Conservation (phyloP, 208 protist species). For the Porcisia deanei region DNA sequence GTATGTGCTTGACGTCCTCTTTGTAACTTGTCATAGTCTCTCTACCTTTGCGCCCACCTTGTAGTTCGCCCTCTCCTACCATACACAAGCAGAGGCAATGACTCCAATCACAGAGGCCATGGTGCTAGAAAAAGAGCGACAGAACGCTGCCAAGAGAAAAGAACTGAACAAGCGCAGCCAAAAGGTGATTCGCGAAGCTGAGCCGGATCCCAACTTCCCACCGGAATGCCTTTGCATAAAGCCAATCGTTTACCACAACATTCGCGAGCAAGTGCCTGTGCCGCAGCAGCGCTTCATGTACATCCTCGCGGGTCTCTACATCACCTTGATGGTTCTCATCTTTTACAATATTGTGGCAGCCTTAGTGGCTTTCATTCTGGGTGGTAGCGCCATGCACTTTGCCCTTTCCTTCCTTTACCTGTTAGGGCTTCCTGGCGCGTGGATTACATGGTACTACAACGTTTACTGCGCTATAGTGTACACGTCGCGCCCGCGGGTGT, state of each 20-base stretch:
- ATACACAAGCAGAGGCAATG: conserved; percentile 1
- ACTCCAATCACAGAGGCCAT: conserved; percentile 57
- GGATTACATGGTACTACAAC: conserved; percentile 87
- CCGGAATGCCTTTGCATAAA: conserved; percentile 84
- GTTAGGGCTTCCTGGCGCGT: conserved; percentile 77
- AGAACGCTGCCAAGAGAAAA: conserved; percentile 53
- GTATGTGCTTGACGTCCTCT: neutral
- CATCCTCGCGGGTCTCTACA: conserved; percentile 68
- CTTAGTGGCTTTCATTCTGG: conserved; percentile 53
- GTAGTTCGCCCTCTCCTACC: neutral
- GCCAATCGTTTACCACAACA: conserved; percentile 86
- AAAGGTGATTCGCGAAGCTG: conserved; percentile 27
- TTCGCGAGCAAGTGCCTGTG: conserved; percentile 71
- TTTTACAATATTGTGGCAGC: conserved; percentile 77
- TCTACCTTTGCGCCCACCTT: neutral
- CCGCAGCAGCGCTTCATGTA: conserved; percentile 83
- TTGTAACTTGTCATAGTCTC: neutral
- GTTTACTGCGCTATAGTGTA: conserved; percentile 55
- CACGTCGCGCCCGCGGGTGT: conserved; percentile 39
- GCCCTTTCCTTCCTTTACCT: conserved; percentile 86
- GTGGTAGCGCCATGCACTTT: conserved; percentile 62
- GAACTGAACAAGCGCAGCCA: conserved; percentile 40
- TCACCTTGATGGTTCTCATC: conserved; percentile 66
- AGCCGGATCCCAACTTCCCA: conserved; percentile 81
- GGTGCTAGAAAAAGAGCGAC: conserved; percentile 76